phyloP scores from a whole-genome alignment of 805 yeast species.

The Candida xyloterini region DNA sequence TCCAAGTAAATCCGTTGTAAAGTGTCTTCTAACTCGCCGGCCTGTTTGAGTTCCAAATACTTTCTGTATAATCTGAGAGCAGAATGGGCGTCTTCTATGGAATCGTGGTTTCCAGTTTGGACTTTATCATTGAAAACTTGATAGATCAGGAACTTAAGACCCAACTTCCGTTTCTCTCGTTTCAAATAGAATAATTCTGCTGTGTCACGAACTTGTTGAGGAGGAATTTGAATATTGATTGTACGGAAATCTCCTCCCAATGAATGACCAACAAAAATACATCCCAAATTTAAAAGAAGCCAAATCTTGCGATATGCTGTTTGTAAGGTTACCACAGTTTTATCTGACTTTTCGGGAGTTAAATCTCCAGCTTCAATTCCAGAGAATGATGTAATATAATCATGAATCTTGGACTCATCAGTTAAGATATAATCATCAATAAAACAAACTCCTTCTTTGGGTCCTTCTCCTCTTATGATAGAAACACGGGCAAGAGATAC shows the following conservation, averaged over 20 bases:
- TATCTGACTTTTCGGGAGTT: conserved; percentile 61
- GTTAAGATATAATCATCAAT: conserved; percentile 91
- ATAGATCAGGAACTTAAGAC: conserved; percentile 84
- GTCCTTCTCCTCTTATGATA: conserved; percentile 72
- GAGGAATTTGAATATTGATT: conserved; percentile 87
- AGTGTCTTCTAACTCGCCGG: conserved; percentile 58
- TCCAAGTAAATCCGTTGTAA: conserved; percentile 69
- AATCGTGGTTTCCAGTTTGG: conserved; percentile 93
- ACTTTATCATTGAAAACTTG: conserved; percentile 69
- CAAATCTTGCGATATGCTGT: conserved; percentile 86
- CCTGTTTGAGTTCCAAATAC: conserved; percentile 58
- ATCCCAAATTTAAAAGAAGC: conserved; percentile 84
- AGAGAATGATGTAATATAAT: conserved; percentile 84
- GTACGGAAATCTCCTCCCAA: conserved; percentile 87
- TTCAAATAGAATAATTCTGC: conserved; percentile 73
- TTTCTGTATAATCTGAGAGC: conserved; percentile 76
- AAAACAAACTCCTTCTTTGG: conserved; percentile 68
- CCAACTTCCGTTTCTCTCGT: conserved; percentile 71
- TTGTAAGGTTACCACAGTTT: conserved; percentile 72
- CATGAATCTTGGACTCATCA: conserved; percentile 59
- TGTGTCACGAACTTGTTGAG: conserved; percentile 84
- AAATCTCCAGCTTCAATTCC: conserved; percentile 95
- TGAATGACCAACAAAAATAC: conserved; percentile 94
- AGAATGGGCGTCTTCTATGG: conserved; percentile 91
- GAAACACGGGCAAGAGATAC: conserved; percentile 86